phyloP scores from a whole-genome alignment of 2,329 filamentous ascomycete species.

The Fusarium sublunatum region DNA sequence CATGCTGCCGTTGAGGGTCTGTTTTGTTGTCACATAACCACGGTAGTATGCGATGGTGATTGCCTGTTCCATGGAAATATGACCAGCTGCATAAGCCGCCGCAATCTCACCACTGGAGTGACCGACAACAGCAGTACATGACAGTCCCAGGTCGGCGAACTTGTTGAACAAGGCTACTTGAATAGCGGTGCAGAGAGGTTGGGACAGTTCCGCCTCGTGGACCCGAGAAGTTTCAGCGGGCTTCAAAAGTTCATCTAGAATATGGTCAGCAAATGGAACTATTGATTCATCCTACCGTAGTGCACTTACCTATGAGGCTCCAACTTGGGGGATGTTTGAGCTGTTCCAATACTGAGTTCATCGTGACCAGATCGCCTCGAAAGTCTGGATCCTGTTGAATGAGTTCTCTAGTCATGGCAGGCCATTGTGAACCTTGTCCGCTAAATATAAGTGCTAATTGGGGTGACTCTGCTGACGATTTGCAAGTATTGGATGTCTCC shows the following conservation, averaged over 20 bases:
- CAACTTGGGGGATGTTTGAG: slow-evolving; percentile 14
- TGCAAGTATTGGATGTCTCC: slow-evolving; percentile 21
- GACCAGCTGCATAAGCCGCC: slow-evolving; percentile 10
- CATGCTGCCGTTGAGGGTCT: slow-evolving; percentile 3
- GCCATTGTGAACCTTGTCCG: slow-evolving; percentile 53
- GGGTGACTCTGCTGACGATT: fast-evolving
- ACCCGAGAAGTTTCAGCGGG: neutral
- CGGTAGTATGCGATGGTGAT: slow-evolving; percentile 18
- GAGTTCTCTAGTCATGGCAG: slow-evolving; percentile 45
- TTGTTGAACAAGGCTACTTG: slow-evolving; percentile 16
- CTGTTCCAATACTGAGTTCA: slow-evolving; percentile 18
- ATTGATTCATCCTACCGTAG: neutral
- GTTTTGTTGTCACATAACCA: slow-evolving; percentile 2
- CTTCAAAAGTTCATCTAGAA: slow-evolving; percentile 8
- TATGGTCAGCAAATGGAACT: neutral
- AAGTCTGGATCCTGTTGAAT: slow-evolving; percentile 16
- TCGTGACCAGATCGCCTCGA: neutral
- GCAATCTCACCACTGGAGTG: slow-evolving; percentile 33
- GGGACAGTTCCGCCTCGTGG: slow-evolving; percentile 5
- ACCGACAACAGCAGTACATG: neutral
- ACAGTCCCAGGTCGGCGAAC: neutral
- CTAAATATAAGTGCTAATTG: slow-evolving; percentile 45
- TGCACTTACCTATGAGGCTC: slow-evolving; percentile 26
- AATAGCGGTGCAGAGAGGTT: slow-evolving; percentile 22
- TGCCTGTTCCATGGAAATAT: slow-evolving; percentile 12